Evolutionary conservation across 2,329 filamentous ascomycete genomes (phyloP), one percentile per base, ranked within the genome.

Genomic region (Chrysoporthe cubensis): DNA sequence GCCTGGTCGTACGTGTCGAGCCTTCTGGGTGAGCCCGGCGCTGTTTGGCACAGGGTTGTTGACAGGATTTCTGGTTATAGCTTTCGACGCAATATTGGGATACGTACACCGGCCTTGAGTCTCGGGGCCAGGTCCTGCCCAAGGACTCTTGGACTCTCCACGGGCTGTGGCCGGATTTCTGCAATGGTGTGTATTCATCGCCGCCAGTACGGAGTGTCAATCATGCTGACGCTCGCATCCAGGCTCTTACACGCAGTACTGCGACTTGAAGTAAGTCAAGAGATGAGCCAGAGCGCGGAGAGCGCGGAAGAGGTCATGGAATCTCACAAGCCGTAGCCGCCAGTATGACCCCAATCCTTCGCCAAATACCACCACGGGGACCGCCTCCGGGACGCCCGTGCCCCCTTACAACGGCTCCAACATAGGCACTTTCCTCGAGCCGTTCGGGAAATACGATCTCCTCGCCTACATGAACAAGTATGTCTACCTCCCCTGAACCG

Each of bases 241-340:
- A 78, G 86, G 87, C 59, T 84, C 82, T 0, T 91, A 87, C 74
- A 90, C 87, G 0, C 88, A 91, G 70, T 91, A 90, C 77, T 91
- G 89, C 77, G 89, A 91, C 73, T 75, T 89, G 62, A 80, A 72
- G 76, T 79, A 67, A 63, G 52, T 56, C 16, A n/a, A 37, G 32
- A 58, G 18, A 58, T 13, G 16, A 40, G 26, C 37, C 13, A 44
- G 37, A 43, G 21, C 4, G 40, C 42, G 11, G 21, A 21, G 16
- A 26, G 2, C 26, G 26, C 26, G 26, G 14, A n/a, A 9, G 73
- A 46, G 9, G 42, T 8, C 42, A 1, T 18, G 32, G 57, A 21
- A 60, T 43, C 18, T 62, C 56, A 66, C 21, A 43, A 48, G 26
- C 16, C 43, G n/a, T 37, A 83, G 75, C 64, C 85, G 88, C 0